These are phyloP conservation scores for Neonectria coccinea DNA, from an alignment of 2,329 filamentous ascomycete species.

Conservation along the genomic window DNA sequence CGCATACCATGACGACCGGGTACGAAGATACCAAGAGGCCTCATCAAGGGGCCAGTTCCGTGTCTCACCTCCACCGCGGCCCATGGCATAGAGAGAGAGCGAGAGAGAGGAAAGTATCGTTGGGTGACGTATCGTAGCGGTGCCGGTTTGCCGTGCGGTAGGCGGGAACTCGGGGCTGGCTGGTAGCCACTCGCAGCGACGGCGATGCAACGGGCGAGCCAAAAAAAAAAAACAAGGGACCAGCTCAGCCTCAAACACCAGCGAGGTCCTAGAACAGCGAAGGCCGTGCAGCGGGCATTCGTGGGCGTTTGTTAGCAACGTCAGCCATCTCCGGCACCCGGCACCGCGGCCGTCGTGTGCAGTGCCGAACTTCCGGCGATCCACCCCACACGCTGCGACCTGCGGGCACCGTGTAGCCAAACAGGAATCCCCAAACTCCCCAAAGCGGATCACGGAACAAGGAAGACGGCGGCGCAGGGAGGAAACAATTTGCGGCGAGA, in stretches of 20 bases:
- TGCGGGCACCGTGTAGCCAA: slow-evolving; percentile 6
- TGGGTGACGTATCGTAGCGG: slow-evolving; percentile 23
- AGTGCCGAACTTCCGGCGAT: slow-evolving; percentile 46
- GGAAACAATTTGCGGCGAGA: slow-evolving; percentile 8
- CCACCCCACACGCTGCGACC: slow-evolving; percentile 34
- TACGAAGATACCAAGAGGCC: slow-evolving; percentile 19
- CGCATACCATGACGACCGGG: slow-evolving; percentile 4
- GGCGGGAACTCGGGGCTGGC: neutral
- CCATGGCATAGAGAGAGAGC: neutral
- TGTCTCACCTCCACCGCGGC: neutral
- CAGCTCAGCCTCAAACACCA: slow-evolving; percentile 22
- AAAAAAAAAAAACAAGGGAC: slow-evolving; percentile 14
- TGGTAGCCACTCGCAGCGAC: slow-evolving; percentile 13
- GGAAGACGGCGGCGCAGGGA: neutral
- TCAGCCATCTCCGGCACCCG: slow-evolving; percentile 41
- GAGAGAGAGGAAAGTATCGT: neutral
- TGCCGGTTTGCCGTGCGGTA: slow-evolving; percentile 31
- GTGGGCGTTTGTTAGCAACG: slow-evolving; percentile 18
- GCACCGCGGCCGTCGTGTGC: slow-evolving; percentile 33
- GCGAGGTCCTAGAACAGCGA: slow-evolving; percentile 25
- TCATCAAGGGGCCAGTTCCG: neutral
- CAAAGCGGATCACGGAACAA: slow-evolving; percentile 9
- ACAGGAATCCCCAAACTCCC: neutral
- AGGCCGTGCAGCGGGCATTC: slow-evolving; percentile 32
- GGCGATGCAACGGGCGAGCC: slow-evolving; percentile 5